phyloP scores from a whole-genome alignment of 495 filamentous ascomycete species.

The Jackrogersella minutella region DNA sequence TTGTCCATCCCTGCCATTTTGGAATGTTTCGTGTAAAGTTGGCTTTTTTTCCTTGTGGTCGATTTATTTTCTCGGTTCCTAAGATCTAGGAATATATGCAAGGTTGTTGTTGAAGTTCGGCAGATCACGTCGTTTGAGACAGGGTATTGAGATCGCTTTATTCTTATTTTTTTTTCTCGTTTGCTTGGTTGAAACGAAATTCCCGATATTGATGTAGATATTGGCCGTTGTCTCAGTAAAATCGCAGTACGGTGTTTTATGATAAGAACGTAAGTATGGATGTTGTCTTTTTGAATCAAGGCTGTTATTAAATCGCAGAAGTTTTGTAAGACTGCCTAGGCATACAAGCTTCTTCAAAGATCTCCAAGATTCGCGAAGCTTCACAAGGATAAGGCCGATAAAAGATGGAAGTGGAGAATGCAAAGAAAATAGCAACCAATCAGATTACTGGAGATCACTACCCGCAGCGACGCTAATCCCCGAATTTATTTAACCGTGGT shows the following conservation, averaged over 20 bases:
- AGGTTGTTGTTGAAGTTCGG: slow-evolving; percentile 17
- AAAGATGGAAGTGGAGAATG: slow-evolving; percentile 27
- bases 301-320: slow-evolving; percentile 9
- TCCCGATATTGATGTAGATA: background rate
- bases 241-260: background rate
- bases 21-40: slow-evolving; percentile 3
- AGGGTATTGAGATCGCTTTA: slow-evolving; percentile 9
- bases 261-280: no score
- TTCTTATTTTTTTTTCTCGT: background rate
- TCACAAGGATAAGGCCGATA: slow-evolving; percentile 39
- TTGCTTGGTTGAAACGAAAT: background rate
- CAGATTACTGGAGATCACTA: no score
- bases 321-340: slow-evolving; percentile 9
- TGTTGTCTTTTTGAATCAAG: no score
- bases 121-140: slow-evolving; percentile 33
- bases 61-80: background rate
- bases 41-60: background rate
- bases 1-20: slow-evolving; percentile 49
- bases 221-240: background rate
- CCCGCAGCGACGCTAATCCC: no score
- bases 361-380: slow-evolving; percentile 49
- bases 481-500: no score
- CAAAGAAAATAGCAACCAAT: slow-evolving; percentile 7
- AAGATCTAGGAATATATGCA: background rate
- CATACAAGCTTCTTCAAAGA: slow-evolving; percentile 27